Base-by-base conservation (phyloP, 2,329 filamentous ascomycete species). In the Aspergillus persii region DNA sequence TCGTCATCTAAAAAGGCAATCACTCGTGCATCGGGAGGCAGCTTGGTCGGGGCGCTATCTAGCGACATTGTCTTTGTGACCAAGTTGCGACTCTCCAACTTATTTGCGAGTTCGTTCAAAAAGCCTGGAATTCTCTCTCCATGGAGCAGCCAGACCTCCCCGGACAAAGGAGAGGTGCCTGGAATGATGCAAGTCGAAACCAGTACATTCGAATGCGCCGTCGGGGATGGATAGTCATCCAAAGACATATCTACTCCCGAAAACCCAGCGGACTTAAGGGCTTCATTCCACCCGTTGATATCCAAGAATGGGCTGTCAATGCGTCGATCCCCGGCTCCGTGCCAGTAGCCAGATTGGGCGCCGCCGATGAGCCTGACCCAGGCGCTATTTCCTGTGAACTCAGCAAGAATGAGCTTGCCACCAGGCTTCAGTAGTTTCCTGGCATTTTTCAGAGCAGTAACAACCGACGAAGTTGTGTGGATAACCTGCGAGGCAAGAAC, bases 401-500 rank as follows among this genome's bases (percentile, higher is more conserved):
- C 85, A 27, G 84, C 83, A 55, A 87, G 72, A 3, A 84, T 83
- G 49, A 87, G 69, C 69, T 80, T 83, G 1, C 82, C 83, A 0
- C 81, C 80, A 0, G 73, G 58, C 41, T 75, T 80, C 53, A 87
- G 72, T 36, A 86, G 73, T 50, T 71, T 73, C 31, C 50, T 30
- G 11, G 33, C 27, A 30, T 61, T 41, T 15, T n/a, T 18, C 3
- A 60, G 54, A 4, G 53, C 50, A 6, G 11, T 8, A 9, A 15
- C 50, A 12, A 54, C n/a, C 11, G 11, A 12, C 15, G 29, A 12
- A 15, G 58, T 57, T 2, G 54, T 27, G 39, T 60, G 58, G 12
- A 60, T n/a, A 46, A 47, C 30, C 23, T 60, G 31, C 2, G 29
- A 53, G 6, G 58, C 50, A 2, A 60, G 11, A 2, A 60, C 46